Evolutionary conservation across 2,329 filamentous ascomycete species (phyloP), one percentile per base, ranked within the genome.

Genomic region (Xylariaceae sp.): DNA sequence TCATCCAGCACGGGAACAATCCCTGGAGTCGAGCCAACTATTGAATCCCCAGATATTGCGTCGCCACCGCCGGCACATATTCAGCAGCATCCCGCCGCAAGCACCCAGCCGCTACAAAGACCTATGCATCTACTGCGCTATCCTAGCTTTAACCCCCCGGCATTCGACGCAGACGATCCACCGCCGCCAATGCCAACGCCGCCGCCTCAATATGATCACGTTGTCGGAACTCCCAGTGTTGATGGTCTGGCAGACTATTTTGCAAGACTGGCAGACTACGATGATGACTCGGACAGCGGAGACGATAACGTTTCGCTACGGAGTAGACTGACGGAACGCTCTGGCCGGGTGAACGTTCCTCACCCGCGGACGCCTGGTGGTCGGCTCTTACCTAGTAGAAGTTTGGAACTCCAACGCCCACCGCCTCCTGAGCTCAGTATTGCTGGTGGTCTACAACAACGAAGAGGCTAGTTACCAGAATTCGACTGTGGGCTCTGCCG

Each of bases 171-270:
- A 5, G 88, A 95, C 48, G 79, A 84, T 5, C 85, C 88, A 0
- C 88, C 89, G 4, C 88, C 88, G 46, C 84, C 87, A 2, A 56
- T 72, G 48, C 66, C 73, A 58, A 95, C 90, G 0, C 91, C 91
- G 1, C 92, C 92, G 7, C 92, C 92, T 1, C 84, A 88, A 51
- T 96, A 97, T 67, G 89, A 93, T 53, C 77, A 80, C 3, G 88
- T 95, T 36, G 83, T 94, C 1, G 88, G 87, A 14, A 82, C 81
- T 54, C 75, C 82, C 19, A 77, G 84, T 71, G 76, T 90, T 67
- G 69, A 91, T 73, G 71, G 86, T 0, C 70, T 96, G 43, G 88
- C 90, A 1, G 92, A 96, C 64, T 97, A 97, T 69, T 97, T 97
- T 67, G 77, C 86, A 0, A 83, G 92, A 1, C 73, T 96, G 38